Base-by-base conservation (phyloP, 108 stramenopile genomes). In the Discostella pseudostelligera region DNA sequence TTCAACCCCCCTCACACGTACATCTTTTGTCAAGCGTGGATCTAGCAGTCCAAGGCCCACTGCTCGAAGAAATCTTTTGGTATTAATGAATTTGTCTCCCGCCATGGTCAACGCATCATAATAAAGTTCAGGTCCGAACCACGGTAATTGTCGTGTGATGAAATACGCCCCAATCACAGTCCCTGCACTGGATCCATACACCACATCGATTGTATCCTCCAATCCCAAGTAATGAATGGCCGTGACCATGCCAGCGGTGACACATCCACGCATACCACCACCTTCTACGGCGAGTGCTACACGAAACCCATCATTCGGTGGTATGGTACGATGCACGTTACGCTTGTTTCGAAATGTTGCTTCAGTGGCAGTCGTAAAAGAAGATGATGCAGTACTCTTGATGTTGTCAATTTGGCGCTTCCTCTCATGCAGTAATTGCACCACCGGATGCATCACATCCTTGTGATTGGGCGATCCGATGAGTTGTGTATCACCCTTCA, bases 241-340 rank as follows among this genome's bases (percentile, higher is more conserved):
- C 43, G 89, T 84, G 9, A 93, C 86, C 96, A 96, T 96, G 26
- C 97, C 97, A 11, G 96, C 97, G 0, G 89, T 85, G 19, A 98
- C 83, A 56, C 95, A 98, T 22, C 97, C 97, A 24, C 97, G 65
- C 97, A 98, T 98, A 7, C 97, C 97, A 6, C 97, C 97, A 11
- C 97, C 97, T 72, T 98, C 97, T 43, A 98, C 78, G 14, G 89
- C 86, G 25, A 98, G 77, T 7, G 95, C 97, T 26, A 98, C 76
- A 54, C 89, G 78, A 63, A 37, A 73, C 39, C 84, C 87, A 73
- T 85, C 80, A 12, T 61, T 29, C 3, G 66, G 71, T 51, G 67
- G 76, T 14, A 69, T 48, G 32, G 44, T 63, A 46, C 74, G 59
- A 37, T 63, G 12, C 5, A 68, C 46, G 46, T 25, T 36, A 0